A percentile compares a stretch with the other conserved stretches of the same genome.
phyloP scores from a whole-genome alignment of 1,284 basidiomycete species.

The Pascua sp. region DNA sequence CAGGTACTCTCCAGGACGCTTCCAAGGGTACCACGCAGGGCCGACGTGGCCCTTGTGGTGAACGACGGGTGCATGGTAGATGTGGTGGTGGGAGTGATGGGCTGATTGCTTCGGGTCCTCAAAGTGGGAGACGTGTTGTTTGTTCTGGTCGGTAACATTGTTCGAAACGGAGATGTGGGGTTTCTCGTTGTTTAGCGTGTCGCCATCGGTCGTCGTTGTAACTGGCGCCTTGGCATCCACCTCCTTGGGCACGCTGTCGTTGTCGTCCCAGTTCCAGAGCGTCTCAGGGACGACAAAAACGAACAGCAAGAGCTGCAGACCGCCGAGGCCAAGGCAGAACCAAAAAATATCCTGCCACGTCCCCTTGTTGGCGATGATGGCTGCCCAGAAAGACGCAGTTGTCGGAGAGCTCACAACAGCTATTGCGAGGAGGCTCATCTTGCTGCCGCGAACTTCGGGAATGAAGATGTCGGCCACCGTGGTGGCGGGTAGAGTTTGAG shows the following conservation, averaged over 20 bases:
- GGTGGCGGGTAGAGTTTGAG: conserved; percentile 32
- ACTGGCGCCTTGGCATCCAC: background rate
- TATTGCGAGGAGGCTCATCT: conserved; percentile 36
- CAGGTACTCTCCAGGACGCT: conserved; percentile 34
- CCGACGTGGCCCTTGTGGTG: conserved; percentile 18
- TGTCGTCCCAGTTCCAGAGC: conserved; percentile 24
- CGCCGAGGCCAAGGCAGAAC: conserved; percentile 35
- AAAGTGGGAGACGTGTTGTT: background rate
- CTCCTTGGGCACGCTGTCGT: background rate
- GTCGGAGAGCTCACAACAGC: conserved; percentile 35
- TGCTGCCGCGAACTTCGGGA: conserved; percentile 38
- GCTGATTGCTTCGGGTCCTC: background rate
- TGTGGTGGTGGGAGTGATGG: background rate
- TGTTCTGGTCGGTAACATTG: background rate
- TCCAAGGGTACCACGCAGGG: conserved; percentile 41
- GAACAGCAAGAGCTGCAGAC: conserved; percentile 8
- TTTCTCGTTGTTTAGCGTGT: no score
- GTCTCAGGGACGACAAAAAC: conserved; percentile 46
- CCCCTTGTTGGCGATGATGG: conserved; percentile 30
- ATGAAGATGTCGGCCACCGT: conserved; percentile 34
- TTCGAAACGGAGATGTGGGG: no score
- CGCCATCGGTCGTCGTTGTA: no score
- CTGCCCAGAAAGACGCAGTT: conserved; percentile 41
- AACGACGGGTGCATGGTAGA: background rate
- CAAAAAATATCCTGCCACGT: conserved; percentile 40